Evolutionary conservation across 2,329 filamentous ascomycete species (phyloP).

Genomic region (Stenocarpella maydis): DNA sequence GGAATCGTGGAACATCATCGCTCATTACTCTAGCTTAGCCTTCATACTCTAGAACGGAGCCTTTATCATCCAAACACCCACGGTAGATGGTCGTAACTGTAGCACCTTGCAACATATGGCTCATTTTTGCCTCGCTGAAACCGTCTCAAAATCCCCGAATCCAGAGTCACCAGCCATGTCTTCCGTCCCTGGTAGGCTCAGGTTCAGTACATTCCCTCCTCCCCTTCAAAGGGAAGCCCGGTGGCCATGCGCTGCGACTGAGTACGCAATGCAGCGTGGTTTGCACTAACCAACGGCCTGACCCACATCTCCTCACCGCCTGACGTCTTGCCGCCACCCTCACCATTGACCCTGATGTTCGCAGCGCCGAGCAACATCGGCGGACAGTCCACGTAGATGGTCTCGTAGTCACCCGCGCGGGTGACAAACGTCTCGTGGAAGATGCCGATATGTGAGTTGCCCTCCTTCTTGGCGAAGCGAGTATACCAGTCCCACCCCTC

Average conservation of each 20-base stretch:
- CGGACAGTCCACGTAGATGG: slow-evolving; percentile 56
- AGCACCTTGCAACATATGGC: too few relatives aligned
- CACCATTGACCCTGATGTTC: slow-evolving; percentile 34
- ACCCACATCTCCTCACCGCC: slow-evolving; percentile 43
- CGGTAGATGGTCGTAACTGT: too few relatives aligned
- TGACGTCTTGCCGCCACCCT: slow-evolving; percentile 36
- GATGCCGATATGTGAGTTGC: slow-evolving; percentile 54
- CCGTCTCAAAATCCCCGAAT: too few relatives aligned
- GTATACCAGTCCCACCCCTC: slow-evolving; percentile 60
- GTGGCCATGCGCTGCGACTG: slow-evolving; percentile 45
- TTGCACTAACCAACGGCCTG: slow-evolving; percentile 46
- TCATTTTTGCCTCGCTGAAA: too few relatives aligned
- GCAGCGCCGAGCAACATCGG: slow-evolving; percentile 48
- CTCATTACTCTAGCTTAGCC: too few relatives aligned
- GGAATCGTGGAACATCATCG: too few relatives aligned
- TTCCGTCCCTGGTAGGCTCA: background rate
- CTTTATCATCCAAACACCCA: too few relatives aligned
- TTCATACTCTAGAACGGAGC: too few relatives aligned
- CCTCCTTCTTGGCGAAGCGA: slow-evolving; percentile 37
- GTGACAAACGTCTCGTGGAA: slow-evolving; percentile 64
- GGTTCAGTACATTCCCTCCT: background rate
- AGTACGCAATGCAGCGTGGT: slow-evolving; percentile 45
- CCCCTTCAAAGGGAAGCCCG: background rate
- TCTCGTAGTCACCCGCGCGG: slow-evolving; percentile 57
- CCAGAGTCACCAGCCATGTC: background rate